Evolutionary conservation across 257 asterid species (phyloP).

Genomic region (Solanum arcanum): DNA sequence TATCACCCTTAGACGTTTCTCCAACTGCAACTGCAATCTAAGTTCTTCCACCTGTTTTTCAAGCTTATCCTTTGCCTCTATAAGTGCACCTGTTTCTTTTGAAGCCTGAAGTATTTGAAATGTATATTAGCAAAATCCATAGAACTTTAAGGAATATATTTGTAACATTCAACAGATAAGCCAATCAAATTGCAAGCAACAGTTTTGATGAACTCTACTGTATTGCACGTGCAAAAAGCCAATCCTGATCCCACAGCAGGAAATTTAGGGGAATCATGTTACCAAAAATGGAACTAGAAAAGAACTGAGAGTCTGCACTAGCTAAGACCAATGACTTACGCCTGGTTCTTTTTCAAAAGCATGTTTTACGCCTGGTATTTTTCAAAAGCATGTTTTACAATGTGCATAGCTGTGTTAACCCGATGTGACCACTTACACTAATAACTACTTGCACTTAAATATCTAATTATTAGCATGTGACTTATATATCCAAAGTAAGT

Average conservation of each 20-base stretch:
- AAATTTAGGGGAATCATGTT: neutral
- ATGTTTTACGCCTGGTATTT: neutral
- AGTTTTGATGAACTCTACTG: neutral
- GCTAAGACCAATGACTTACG: neutral
- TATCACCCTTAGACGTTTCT: constrained; percentile 87
- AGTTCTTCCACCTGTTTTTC: constrained; percentile 99
- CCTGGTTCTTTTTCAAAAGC: neutral
- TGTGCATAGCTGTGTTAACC: neutral
- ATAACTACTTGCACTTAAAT: neutral
- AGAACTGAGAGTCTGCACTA: neutral
- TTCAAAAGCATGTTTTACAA: neutral
- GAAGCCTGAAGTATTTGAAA: constrained; percentile 55
- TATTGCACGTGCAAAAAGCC: neutral
- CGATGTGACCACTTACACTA: neutral
- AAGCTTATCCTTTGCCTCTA: constrained; percentile 96
- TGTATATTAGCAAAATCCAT: neutral
- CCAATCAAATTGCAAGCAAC: neutral
- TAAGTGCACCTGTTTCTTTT: constrained; percentile 95
- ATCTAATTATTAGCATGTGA: neutral
- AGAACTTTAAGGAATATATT: neutral
- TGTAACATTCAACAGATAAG: neutral
- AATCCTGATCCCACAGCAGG: neutral
- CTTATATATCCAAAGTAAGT: neutral
- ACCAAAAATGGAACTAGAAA: neutral
- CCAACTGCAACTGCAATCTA: constrained; percentile 84